phyloP scores from a whole-genome alignment of 805 yeast genomes.

The Cyberlindnera americana region DNA sequence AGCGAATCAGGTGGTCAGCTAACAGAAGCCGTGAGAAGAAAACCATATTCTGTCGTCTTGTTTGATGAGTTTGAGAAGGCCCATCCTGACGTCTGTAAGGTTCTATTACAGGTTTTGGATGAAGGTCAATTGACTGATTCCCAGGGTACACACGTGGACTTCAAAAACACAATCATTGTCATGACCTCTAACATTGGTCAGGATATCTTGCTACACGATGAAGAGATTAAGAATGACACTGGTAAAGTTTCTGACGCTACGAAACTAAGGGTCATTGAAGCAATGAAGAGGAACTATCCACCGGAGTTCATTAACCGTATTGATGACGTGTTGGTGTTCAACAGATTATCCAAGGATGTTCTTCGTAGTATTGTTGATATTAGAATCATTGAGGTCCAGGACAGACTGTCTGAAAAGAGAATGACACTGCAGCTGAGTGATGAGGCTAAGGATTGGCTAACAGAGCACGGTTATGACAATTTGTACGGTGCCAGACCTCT shows the following conservation, averaged over 20 bases:
- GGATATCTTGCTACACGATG: conserved; percentile 72
- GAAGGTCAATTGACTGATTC: conserved; percentile 95
- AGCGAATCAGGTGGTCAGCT: conserved; percentile 92
- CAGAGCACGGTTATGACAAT: conserved; percentile 86
- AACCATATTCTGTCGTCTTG: conserved; percentile 88
- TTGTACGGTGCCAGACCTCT: conserved; percentile 95
- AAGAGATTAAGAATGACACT: conserved; percentile 43
- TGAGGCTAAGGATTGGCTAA: conserved; percentile 72
- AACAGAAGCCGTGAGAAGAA: conserved; percentile 93
- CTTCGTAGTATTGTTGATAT: conserved; percentile 80
- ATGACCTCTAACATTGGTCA: conserved; percentile 98
- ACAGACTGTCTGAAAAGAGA: conserved; percentile 73
- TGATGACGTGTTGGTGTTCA: conserved; percentile 91
- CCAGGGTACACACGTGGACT: conserved; percentile 91
- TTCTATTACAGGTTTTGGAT: conserved; percentile 86
- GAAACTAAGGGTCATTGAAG: conserved; percentile 57
- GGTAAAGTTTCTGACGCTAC: conserved; percentile 54
- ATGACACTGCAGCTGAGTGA: conserved; percentile 55
- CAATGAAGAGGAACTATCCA: conserved; percentile 72
- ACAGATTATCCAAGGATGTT: conserved; percentile 76
- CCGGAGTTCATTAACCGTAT: conserved; percentile 95
- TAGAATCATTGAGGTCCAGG: conserved; percentile 76
- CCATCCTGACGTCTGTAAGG: conserved; percentile 90
- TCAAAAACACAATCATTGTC: conserved; percentile 89
- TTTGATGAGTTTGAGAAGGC: conserved; percentile 98